Base-by-base conservation (phyloP, 257 asterid species). In the Verbena officinalis region DNA sequence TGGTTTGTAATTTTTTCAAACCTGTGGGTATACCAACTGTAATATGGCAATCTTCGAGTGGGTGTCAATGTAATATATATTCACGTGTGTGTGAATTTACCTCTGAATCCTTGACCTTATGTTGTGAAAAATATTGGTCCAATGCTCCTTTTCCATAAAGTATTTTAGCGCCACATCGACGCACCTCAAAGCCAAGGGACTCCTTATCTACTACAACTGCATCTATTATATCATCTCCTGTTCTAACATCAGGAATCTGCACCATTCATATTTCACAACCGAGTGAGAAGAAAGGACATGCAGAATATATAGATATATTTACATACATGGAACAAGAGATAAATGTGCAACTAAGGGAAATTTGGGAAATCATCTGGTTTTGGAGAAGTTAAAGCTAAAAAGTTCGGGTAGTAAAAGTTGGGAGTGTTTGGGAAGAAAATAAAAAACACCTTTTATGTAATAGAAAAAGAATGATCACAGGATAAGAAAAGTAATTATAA, bases 201-300 rank as follows among this genome's bases (percentile, higher is more conserved):
- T 88, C 96, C 62, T 75, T 78, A 55, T 94, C 97, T 20, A 94
- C 99, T 49, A 90, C 67, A 36, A 88, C 97, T 5, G 86, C 96
- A 48, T 94, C 97, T 59, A 94, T 94, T 62, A 90, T 74, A 62
- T 90, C 86, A 40, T 86, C 86, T 9, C 95, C 99, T 4, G 89
- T 84, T 80, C 97, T 88, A 27, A 71, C 79, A 78, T 94, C 99
- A 43, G 97, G 99, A 65, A 94, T 90, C 99, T 94, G 84, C 75
- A 80, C 14, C 23, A 36, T 27, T 50, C 34, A 65, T 3, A 17
- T 51, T 67, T 52, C 50, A 34, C 49, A 27, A 2, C 33, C 2
- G 33, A 27, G 33, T 27, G 5, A 27, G 33, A 27, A 38, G 1
- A 38, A 7, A 7, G 44, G 44, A 38, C 10, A 43, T n/a, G n/a